Evolutionary conservation across 805 yeast species (phyloP).

Genomic region (Brettanomyces custersianus): DNA sequence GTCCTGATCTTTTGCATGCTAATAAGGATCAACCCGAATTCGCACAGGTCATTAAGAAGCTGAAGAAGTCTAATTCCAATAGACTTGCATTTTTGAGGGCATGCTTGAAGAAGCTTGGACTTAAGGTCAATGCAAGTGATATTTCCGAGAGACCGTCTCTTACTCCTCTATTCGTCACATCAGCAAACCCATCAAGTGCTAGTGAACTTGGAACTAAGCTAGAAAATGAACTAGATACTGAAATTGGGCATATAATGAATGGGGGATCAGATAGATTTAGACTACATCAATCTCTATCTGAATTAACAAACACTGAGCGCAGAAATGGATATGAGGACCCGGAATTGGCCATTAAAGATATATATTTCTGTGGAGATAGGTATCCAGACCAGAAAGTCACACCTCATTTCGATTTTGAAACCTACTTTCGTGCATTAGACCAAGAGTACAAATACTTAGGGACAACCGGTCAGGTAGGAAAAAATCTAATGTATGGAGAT

Average conservation of each 20-base stretch:
- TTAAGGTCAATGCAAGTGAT: constrained; percentile 52
- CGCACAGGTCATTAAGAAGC: constrained; percentile 27
- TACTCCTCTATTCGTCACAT: constrained; percentile 55
- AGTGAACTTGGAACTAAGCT: constrained; percentile 25
- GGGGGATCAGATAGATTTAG: constrained; percentile 52
- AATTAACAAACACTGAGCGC: constrained; percentile 17
- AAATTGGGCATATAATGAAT: constrained; percentile 31
- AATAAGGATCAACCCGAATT: constrained; percentile 16
- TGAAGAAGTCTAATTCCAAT: constrained; percentile 34
- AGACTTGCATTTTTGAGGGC: constrained; percentile 51
- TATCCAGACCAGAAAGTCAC: constrained; percentile 46
- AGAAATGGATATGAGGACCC: constrained; percentile 42
- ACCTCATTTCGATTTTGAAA: constrained; percentile 61
- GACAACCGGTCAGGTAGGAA: constrained; percentile 41
- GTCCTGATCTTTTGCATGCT: constrained; percentile 40
- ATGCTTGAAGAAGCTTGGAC: constrained; percentile 51
- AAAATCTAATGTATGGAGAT: constrained; percentile 67
- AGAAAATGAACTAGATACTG: constrained; percentile 27
- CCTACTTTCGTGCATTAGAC: constrained; percentile 41
- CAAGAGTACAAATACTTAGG: constrained; percentile 23
- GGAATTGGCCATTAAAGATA: constrained; percentile 44
- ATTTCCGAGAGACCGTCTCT: constrained; percentile 45
- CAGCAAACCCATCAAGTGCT: constrained; percentile 27
- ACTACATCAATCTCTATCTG: constrained; percentile 32
- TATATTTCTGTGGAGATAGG: constrained; percentile 33